Base-by-base conservation (phyloP, 495 filamentous ascomycete genomes). In the Penicillium crystallinum region DNA sequence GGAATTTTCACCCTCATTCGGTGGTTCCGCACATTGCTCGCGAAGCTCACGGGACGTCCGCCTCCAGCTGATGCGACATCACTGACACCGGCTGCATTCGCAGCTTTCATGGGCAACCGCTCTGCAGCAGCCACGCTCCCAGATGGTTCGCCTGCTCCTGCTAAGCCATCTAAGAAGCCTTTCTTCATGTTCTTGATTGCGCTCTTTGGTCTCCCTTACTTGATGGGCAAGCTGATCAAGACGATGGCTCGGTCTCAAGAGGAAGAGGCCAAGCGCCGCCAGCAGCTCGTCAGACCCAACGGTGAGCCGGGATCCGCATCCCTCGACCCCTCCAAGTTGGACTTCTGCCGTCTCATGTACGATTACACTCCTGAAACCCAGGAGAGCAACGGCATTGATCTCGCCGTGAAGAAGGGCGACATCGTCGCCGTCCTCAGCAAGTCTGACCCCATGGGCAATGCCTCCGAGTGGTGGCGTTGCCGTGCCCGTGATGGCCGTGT, bases 381-480 rank as follows among this genome's bases (percentile, higher is more conserved):
- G 52, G 83, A 80, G 49, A 77, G 73, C 54, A 75, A 80, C 25
- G 90, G 91, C 15, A 79, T 96, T 43, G 95, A 99, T 60, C 78
- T 99, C 8, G 83, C 85, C 18, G 95, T 95, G 23, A 91, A 87
- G 74, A 97, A 96, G 75, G 92, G 92, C 42, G 93, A 99, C 58
- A 80, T 97, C 18, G 91, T 99, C 17, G 93, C 93, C 33, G 91
- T 99, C 6, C 77, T 99, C 44, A 86, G 86, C 71, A 97, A 97
- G 75, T 84, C 81, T 9, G 93, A 99, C 64, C 92, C 93, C 1
- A 80, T 90, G 68, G 95, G 95, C 41, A 89, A 96, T 58, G 84
- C 90, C 11, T 87, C 83, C 45, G 91, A 97, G 65, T 99, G 93
- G 93, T 99, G 93, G 93, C 83, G 87, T 51, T 99, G 93, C 70